phyloP scores from a whole-genome alignment of 192 early-diverging fungal species.

The Thamnidium elegans region DNA sequence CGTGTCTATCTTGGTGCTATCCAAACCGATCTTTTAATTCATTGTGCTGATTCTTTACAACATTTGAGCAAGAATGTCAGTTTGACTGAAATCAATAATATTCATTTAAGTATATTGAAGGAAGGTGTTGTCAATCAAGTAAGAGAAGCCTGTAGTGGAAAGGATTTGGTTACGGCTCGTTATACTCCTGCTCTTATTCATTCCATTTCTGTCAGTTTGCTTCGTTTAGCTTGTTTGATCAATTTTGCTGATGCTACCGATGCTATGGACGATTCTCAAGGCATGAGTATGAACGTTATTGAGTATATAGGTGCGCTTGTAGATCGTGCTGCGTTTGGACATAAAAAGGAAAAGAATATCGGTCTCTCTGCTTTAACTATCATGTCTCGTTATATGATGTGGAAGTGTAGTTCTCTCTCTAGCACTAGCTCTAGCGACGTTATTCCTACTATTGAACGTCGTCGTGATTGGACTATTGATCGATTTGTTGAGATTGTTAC shows the following conservation, averaged over 20 bases:
- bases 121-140: slow-evolving; percentile 30
- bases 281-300: slow-evolving; percentile 2
- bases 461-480: slow-evolving; percentile 19
- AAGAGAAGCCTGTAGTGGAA: slow-evolving; percentile 28
- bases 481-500: slow-evolving; percentile 16
- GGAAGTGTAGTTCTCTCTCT: slow-evolving; percentile 17
- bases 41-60: slow-evolving; percentile 41
- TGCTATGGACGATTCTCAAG: slow-evolving; percentile 23
- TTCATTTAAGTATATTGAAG: slow-evolving; percentile 35
- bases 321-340: slow-evolving; percentile 14
- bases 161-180: slow-evolving; percentile 24
- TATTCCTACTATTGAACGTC: neutral
- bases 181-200: slow-evolving; percentile 24
- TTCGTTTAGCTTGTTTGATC: slow-evolving; percentile 29
- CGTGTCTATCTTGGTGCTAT: slow-evolving; percentile 45
- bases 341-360: slow-evolving; percentile 13
- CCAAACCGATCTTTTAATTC: slow-evolving; percentile 32
- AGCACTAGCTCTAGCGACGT: neutral
- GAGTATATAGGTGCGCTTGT: slow-evolving; percentile 9
- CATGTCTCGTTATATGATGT: slow-evolving; percentile 37
- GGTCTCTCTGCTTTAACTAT: slow-evolving; percentile 28
- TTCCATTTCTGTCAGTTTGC: slow-evolving; percentile 26
- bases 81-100: slow-evolving; percentile 36
- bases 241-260: slow-evolving; percentile 22
- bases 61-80: slow-evolving; percentile 37